A percentile compares a stretch with the other conserved stretches of the same genome.
These are phyloP conservation scores for Hylodesmum podocarpum DNA, from an alignment of 306 rosid genomes.

Conservation along the genomic window DNA sequence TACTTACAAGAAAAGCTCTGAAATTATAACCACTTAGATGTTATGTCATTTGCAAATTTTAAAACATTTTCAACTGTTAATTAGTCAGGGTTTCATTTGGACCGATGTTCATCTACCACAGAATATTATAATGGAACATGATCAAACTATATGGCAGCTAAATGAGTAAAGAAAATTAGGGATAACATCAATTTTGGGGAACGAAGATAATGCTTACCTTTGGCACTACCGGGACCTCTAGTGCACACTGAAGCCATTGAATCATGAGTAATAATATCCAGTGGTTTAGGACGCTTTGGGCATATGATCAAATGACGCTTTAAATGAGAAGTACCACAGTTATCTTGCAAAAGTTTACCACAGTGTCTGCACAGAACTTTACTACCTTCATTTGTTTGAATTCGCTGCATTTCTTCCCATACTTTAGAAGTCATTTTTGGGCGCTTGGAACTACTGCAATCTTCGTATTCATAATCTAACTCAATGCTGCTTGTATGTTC, in stretches of 20 bases:
- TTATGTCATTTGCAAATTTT: neutral
- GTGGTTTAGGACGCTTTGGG: constrained; percentile 46
- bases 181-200: constrained; percentile 11
- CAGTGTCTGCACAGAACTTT: constrained; percentile 51
- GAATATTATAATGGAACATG: neutral
- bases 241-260: constrained; percentile 14
- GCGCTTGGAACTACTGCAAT: constrained; percentile 40
- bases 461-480: constrained; percentile 44
- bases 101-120: neutral
- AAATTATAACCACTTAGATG: neutral
- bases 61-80: neutral
- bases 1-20: neutral
- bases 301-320: constrained; percentile 51
- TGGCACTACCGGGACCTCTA: constrained; percentile 14
- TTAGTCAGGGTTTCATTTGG: neutral
- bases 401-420: constrained; percentile 53
- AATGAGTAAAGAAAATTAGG: neutral
- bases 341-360: constrained; percentile 47
- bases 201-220: constrained; percentile 14
- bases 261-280: constrained; percentile 31
- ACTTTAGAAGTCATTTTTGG: constrained; percentile 48
- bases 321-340: constrained; percentile 59
- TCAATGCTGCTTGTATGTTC: constrained; percentile 27
- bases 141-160: constrained; percentile 2
- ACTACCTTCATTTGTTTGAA: constrained; percentile 45